These are phyloP conservation scores for Diplotaxis tenuifolia DNA, from an alignment of 345 rosid species.

Conservation along the genomic window DNA sequence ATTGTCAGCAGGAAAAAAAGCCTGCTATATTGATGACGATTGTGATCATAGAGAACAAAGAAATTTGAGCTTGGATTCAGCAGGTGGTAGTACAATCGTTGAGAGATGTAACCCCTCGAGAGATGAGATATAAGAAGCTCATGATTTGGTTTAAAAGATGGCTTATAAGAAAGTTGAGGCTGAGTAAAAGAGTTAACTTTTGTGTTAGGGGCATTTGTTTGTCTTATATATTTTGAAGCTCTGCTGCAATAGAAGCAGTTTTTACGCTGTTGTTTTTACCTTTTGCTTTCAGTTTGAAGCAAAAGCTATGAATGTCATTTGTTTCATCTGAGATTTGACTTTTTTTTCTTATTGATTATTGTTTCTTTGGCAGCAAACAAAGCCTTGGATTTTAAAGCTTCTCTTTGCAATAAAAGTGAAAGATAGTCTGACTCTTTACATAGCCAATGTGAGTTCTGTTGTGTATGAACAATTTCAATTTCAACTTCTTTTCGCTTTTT, in stretches of 20 bases:
- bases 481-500: too few species aligned
- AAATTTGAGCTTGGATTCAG: constrained; percentile 9
- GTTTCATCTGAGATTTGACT: too few species aligned
- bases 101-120: too few species aligned
- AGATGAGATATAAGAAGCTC: too few species aligned
- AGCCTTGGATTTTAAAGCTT: too few species aligned
- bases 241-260: constrained; percentile 1
- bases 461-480: too few species aligned
- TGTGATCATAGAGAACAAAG: background rate
- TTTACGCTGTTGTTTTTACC: background rate
- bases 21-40: background rate
- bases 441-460: too few species aligned
- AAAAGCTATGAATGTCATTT: background rate
- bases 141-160: constrained; percentile 4
- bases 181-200: constrained; percentile 1
- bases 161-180: background rate
- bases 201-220: background rate
- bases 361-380: too few species aligned
- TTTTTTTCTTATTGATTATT: too few species aligned
- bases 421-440: too few species aligned
- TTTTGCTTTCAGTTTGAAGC: background rate
- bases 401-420: too few species aligned
- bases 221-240: constrained; percentile 9
- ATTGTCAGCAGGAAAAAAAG: constrained; percentile 21
- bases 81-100: background rate